A percentile compares a stretch with the other conserved stretches of the same genome.
phyloP scores from a whole-genome alignment of 306 rosid species.

The Citrullus amarus region DNA sequence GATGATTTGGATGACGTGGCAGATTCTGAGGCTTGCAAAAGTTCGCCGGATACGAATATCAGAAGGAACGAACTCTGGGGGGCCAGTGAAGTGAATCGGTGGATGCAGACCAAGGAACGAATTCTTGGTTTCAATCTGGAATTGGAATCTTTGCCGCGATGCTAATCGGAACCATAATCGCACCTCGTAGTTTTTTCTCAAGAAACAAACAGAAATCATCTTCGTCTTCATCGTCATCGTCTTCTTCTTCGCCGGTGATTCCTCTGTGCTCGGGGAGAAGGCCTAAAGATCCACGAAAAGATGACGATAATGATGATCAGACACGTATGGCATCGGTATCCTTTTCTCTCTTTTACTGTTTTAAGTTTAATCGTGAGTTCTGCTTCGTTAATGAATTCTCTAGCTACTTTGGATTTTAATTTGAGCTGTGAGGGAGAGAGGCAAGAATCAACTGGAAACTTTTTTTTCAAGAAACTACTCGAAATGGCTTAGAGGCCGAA shows the following conservation, averaged over 20 bases:
- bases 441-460: not conserved
- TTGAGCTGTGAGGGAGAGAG: not conserved
- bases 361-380: not conserved
- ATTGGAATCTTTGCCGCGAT: not conserved
- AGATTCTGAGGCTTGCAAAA: conserved; percentile 18
- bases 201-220: conserved; percentile 9
- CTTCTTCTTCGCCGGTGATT: conserved; percentile 15
- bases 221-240: not conserved
- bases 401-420: not conserved
- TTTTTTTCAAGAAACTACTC: not conserved
- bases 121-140: not conserved
- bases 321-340: conserved; percentile 17
- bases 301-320: conserved; percentile 23
- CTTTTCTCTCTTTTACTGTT: not conserved
- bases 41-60: conserved; percentile 24
- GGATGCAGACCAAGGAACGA: not conserved
- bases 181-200: conserved; percentile 26
- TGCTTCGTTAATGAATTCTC: not conserved
- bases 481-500: not conserved
- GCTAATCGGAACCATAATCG: conserved; percentile 21
- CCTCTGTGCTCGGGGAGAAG: conserved; percentile 37
- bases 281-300: conserved; percentile 26
- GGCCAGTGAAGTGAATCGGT: not conserved
- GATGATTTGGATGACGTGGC: conserved; percentile 11
- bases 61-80: not conserved